A percentile compares a stretch with the other conserved stretches of the same genome.
Evolutionary conservation across 768 basidiomycete species (phyloP).

Genomic region (Kwoniella botswanensis): DNA sequence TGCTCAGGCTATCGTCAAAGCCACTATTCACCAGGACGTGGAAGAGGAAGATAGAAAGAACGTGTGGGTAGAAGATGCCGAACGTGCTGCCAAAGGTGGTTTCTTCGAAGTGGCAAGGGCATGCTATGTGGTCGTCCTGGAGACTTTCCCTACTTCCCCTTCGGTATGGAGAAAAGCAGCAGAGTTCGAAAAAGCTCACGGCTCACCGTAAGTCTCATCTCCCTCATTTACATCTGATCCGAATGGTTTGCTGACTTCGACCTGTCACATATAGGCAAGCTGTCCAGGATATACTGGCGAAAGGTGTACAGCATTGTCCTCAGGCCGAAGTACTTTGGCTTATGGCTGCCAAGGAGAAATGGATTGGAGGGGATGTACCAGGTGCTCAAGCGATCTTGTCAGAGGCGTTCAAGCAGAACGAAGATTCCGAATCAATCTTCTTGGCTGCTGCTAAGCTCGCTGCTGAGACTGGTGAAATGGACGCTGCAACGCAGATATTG

Average conservation of each 20-base stretch:
- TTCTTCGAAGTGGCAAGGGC: slow-evolving; percentile 83
- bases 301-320: slow-evolving; percentile 88
- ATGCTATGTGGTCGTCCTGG: slow-evolving; percentile 85
- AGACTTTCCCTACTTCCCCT: slow-evolving; percentile 84
- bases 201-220: slow-evolving; percentile 66
- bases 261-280: slow-evolving; percentile 65
- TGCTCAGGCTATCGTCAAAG: slow-evolving; percentile 92
- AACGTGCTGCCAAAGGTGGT: slow-evolving; percentile 74
- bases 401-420: slow-evolving; percentile 89
- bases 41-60: slow-evolving; percentile 92
- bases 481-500: slow-evolving; percentile 82
- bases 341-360: slow-evolving; percentile 98
- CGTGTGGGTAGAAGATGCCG: slow-evolving; percentile 90
- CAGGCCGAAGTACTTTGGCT: slow-evolving; percentile 97
- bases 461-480: slow-evolving; percentile 89
- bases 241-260: slow-evolving; percentile 8
- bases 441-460: slow-evolving; percentile 95
- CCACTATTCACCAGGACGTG: slow-evolving; percentile 87
- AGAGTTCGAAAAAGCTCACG: slow-evolving; percentile 89
- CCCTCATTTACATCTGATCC: not conserved
- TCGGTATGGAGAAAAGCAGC: slow-evolving; percentile 90
- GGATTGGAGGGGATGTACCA: slow-evolving; percentile 84
- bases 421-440: slow-evolving; percentile 97
- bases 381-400: slow-evolving; percentile 89
- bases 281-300: slow-evolving; percentile 76